Base-by-base conservation (phyloP, 495 filamentous ascomycete species). In the Hypoxylon fragiforme region DNA sequence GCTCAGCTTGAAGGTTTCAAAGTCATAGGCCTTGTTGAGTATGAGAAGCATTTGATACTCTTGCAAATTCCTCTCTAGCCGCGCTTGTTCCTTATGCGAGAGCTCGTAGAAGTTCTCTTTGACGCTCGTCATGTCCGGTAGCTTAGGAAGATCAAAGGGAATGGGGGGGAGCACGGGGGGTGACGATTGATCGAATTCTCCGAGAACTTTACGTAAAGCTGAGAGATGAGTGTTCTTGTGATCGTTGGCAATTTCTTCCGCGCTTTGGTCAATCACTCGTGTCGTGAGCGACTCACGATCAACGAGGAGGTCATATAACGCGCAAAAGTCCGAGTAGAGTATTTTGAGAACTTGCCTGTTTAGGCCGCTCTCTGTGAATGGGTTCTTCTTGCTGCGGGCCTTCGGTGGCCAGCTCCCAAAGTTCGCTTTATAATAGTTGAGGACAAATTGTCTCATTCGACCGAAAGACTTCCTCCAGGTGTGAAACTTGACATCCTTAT, bases 361-460 rank as follows among this genome's bases (percentile, higher is more conserved):
- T 31, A 98, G 77, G 3, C 94, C 94, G 37, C 78, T 80, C 57
- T 90, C 90, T 13, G 88, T 86, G 38, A 95, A 94, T 8, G 85
- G 79, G 63, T 96, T 96, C 77, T 96, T 96, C 77, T 96, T 97
- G 31, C 84, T 91, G 42, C 77, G 82, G 0, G 90, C 91, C 67
- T 92, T 94, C 28, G 95, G 94, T 14, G 95, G 92, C 94, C 94
- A 98, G 43, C 86, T 85, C 31, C 95, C 95, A 65, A 95, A 95
- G 42, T 83, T 80, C 39, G 83, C 71, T 63, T 91, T 91, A 70
- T 94, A 95, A 71, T 90, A 88, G 41, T 76, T 74, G 41, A 96
- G 75, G 12, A 88, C 79, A 54, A 88, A 87, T 47, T 83, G 86
- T 28, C 90, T 81, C 77, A 91, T 88, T 19, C 83, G 78, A 37